phyloP scores from a whole-genome alignment of 768 basidiomycete genomes.

The Solioccasus polychromus region DNA sequence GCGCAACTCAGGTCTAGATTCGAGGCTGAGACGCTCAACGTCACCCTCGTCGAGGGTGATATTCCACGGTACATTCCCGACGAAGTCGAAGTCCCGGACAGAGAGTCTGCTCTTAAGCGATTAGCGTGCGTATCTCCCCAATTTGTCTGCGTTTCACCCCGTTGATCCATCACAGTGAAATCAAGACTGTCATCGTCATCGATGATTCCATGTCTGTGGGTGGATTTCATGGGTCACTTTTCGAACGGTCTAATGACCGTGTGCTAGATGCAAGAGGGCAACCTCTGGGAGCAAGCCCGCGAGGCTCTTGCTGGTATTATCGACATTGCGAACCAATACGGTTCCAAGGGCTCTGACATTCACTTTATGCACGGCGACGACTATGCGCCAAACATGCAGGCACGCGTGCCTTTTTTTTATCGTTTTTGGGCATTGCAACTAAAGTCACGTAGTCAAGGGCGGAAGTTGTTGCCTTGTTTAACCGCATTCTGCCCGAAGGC shows the following conservation, averaged over 20 bases:
- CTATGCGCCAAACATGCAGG: slow-evolving; percentile 30
- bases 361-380: slow-evolving; percentile 39
- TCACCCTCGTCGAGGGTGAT: slow-evolving; percentile 25
- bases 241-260: not conserved
- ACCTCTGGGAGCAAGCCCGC: slow-evolving; percentile 37
- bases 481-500: slow-evolving; percentile 24
- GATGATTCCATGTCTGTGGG: slow-evolving; percentile 40
- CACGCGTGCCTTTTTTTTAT: not conserved
- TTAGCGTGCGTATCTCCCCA: slow-evolving; percentile 26
- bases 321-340: slow-evolving; percentile 35
- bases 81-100: slow-evolving; percentile 9
- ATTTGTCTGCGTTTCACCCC: not conserved
- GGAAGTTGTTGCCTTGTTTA: slow-evolving; percentile 26
- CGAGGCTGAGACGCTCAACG: slow-evolving; percentile 23
- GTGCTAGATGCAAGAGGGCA: slow-evolving; percentile 38
- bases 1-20: not conserved
- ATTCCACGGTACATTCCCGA: slow-evolving; percentile 27
- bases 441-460: slow-evolving; percentile 14
- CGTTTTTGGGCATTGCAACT: not conserved
- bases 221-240: not conserved
- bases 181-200: slow-evolving; percentile 41
- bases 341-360: slow-evolving; percentile 39
- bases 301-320: slow-evolving; percentile 42
- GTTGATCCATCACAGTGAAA: slow-evolving; percentile 27
- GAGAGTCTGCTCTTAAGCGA: slow-evolving; percentile 20